Evolutionary conservation across 1,284 basidiomycete genomes (phyloP).

Genomic region (Tremellales sp.): DNA sequence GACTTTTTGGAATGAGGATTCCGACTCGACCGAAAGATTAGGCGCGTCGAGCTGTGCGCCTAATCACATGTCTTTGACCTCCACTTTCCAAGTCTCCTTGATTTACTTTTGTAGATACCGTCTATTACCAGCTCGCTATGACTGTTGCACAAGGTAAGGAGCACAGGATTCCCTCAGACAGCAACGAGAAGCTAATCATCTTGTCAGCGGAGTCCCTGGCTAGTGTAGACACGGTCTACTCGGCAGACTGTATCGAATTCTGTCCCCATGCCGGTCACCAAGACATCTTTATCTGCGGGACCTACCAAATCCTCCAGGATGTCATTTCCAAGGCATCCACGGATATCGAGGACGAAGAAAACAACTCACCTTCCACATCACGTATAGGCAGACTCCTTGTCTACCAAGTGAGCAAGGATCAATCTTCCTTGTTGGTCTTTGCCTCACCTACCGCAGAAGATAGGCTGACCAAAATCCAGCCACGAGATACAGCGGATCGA

Average conservation of each 20-base stretch:
- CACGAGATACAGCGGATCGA: conserved; percentile 64
- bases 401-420: conserved; percentile 53
- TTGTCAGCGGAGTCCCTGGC: conserved; percentile 32
- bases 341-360: conserved; percentile 33
- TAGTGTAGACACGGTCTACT: conserved; percentile 65
- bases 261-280: conserved; percentile 63
- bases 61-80: too few species aligned
- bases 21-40: too few species aligned
- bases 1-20: too few species aligned
- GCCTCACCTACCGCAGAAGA: neutral
- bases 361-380: conserved; percentile 46
- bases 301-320: conserved; percentile 66
- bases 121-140: too few species aligned
- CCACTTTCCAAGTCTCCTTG: too few species aligned
- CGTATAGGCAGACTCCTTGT: conserved; percentile 58
- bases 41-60: too few species aligned
- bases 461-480: conserved; percentile 48
- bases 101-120: too few species aligned
- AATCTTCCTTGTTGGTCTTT: conserved; percentile 35
- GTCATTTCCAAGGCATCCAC: conserved; percentile 15
- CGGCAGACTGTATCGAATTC: conserved; percentile 87
- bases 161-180: too few species aligned
- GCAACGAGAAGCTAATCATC: too few species aligned
- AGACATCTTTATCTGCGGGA: conserved; percentile 78
- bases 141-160: too few species aligned